Percentiles rank a stretch among this genome's conserved stretches.
Conservation (phyloP, 371 early-diverging fungal genomes). For the Actinomortierella wolfii region DNA sequence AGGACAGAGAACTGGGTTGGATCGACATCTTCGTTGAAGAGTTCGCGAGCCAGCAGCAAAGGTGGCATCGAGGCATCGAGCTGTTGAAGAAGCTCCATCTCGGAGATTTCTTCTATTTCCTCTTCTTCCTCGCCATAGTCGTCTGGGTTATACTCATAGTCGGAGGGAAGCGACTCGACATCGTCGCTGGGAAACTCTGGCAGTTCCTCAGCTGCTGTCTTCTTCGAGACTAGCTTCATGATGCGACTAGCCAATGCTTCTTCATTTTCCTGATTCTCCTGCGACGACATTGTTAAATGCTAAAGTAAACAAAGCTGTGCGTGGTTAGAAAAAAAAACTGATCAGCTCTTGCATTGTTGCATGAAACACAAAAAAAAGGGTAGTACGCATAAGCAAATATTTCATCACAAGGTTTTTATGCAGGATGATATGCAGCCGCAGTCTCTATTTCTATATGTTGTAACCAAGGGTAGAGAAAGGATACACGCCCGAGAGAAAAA, state of each 20-base stretch:
- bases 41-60: slow-evolving; percentile 51
- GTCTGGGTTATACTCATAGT: slow-evolving; percentile 60
- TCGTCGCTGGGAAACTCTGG: slow-evolving; percentile 63
- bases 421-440: too few relatives aligned
- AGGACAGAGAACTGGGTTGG: slow-evolving; percentile 41
- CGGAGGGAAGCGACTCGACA: slow-evolving; percentile 63
- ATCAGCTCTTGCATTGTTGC: too few relatives aligned
- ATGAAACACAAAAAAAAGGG: too few relatives aligned
- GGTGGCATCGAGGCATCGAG: slow-evolving; percentile 57
- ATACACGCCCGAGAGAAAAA: not conserved
- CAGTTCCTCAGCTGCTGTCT: slow-evolving; percentile 30
- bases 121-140: slow-evolving; percentile 52
- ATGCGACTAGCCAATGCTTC: slow-evolving; percentile 41
- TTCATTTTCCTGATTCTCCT: slow-evolving; percentile 7
- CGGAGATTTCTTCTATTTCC: slow-evolving; percentile 58
- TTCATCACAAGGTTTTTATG: too few relatives aligned
- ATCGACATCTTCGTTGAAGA: slow-evolving; percentile 56
- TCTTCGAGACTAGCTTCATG: slow-evolving; percentile 38
- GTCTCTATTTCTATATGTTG: slow-evolving; percentile 2
- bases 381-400: too few relatives aligned
- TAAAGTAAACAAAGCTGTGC: too few relatives aligned
- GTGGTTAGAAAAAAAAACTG: too few relatives aligned
- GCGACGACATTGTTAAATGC: too few relatives aligned
- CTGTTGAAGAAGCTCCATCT: slow-evolving; percentile 55
- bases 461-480: not conserved